phyloP scores from a whole-genome alignment of 2,329 filamentous ascomycete species.

The Neodidymelliopsis sp. region DNA sequence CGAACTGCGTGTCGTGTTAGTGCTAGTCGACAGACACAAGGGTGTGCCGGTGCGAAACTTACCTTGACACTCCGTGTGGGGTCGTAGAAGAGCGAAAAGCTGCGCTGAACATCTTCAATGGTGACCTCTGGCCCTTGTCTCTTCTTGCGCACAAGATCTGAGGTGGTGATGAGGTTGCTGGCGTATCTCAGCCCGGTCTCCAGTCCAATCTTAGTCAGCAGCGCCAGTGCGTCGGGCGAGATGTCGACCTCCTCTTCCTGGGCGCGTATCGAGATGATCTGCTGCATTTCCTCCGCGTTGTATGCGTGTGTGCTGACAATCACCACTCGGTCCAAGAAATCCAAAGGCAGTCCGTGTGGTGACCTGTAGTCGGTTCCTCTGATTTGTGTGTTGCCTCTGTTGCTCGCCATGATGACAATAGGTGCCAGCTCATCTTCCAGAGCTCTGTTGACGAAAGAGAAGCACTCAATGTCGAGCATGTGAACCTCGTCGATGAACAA shows the following conservation, averaged over 20 bases:
- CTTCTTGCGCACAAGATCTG: conserved; percentile 86
- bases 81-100: conserved; percentile 94
- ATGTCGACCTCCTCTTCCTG: conserved; percentile 96
- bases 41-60: conserved; percentile 13
- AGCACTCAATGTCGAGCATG: conserved; percentile 99
- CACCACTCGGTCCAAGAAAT: conserved; percentile 94
- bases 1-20: conserved; percentile 64
- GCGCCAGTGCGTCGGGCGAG: conserved; percentile 84
- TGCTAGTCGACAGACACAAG: neutral
- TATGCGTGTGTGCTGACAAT: conserved; percentile 96
- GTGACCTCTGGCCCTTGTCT: conserved; percentile 82
- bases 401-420: conserved; percentile 99
- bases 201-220: conserved; percentile 94
- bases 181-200: conserved; percentile 93
- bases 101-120: conserved; percentile 89
- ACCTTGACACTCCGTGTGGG: conserved; percentile 80
- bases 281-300: conserved; percentile 80
- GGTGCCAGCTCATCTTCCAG: conserved; percentile 94
- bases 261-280: conserved; percentile 91
- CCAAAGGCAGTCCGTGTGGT: conserved; percentile 91
- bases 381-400: conserved; percentile 89
- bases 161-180: conserved; percentile 97
- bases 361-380: conserved; percentile 92
- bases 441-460: conserved; percentile 97
- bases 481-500: conserved; percentile 99